phyloP scores from a whole-genome alignment of 1,284 basidiomycete species.

The Sanghuangporus baumii region DNA sequence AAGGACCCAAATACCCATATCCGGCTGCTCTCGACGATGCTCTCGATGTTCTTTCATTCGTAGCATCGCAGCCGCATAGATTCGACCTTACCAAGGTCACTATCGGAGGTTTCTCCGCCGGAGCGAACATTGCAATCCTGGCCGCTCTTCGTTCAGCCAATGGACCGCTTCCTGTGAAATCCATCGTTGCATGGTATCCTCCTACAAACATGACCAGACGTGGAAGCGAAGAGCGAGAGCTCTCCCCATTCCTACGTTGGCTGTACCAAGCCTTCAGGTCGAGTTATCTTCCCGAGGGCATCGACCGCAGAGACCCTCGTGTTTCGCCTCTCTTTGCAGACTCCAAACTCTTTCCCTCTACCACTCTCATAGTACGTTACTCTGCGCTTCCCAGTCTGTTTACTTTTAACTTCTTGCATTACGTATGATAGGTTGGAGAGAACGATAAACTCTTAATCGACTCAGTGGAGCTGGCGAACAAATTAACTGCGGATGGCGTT shows the following conservation, averaged over 20 bases:
- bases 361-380: slow-evolving; percentile 11
- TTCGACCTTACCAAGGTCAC: slow-evolving; percentile 14
- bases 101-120: slow-evolving; percentile 19
- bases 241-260: background rate
- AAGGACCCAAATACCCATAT: slow-evolving; percentile 18
- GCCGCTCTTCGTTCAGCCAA: background rate
- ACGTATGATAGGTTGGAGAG: slow-evolving; percentile 7
- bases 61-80: slow-evolving; percentile 7
- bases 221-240: background rate
- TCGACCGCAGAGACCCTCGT: background rate
- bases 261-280: slow-evolving; percentile 4
- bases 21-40: slow-evolving; percentile 21
- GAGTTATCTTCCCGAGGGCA: slow-evolving; percentile 5
- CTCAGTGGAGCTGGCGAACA: slow-evolving; percentile 11
- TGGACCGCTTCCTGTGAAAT: slow-evolving; percentile 1
- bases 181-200: slow-evolving; percentile 17
- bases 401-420: background rate
- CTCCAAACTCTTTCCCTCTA: slow-evolving; percentile 14
- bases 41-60: slow-evolving; percentile 12
- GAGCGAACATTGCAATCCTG: slow-evolving; percentile 17
- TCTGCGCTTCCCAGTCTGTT: background rate
- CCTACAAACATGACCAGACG: slow-evolving; percentile 10
- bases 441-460: slow-evolving; percentile 11
- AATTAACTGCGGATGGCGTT: slow-evolving; percentile 7
- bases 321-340: slow-evolving; percentile 14